Evolutionary conservation across 345 rosid species (phyloP).

Genomic region (Camelina laxa): DNA sequence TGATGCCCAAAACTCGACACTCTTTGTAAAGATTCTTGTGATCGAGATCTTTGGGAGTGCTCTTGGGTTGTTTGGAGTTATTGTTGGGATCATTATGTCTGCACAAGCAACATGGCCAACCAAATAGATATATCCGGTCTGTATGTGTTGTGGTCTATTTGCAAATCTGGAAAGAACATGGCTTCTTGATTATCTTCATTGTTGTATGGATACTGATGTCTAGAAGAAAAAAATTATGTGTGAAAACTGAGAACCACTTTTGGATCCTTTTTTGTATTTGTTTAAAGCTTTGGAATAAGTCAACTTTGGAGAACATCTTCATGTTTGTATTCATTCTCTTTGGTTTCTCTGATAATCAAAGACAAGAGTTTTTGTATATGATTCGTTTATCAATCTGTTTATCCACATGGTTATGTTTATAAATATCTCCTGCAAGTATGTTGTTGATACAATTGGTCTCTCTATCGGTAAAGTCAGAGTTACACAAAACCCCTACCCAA

Average conservation of each 20-base stretch:
- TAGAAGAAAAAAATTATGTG: slow-evolving; percentile 32
- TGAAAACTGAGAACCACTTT: slow-evolving; percentile 31
- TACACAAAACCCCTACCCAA: not conserved
- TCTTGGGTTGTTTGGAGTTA: slow-evolving; percentile 96
- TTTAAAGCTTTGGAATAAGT: slow-evolving; percentile 41
- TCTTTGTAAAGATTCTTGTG: slow-evolving; percentile 97
- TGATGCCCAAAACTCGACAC: slow-evolving; percentile 96
- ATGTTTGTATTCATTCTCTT: slow-evolving; percentile 30
- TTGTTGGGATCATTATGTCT: slow-evolving; percentile 98
- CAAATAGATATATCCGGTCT: slow-evolving; percentile 41
- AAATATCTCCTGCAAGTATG: not conserved
- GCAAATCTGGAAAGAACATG: slow-evolving; percentile 37
- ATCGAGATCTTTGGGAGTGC: slow-evolving; percentile 99
- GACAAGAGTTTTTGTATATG: slow-evolving; percentile 39
- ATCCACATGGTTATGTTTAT: not conserved
- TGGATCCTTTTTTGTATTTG: slow-evolving; percentile 40
- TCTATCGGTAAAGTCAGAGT: not conserved
- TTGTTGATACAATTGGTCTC: not conserved
- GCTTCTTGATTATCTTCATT: slow-evolving; percentile 35
- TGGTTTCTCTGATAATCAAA: slow-evolving; percentile 25
- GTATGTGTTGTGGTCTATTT: slow-evolving; percentile 9
- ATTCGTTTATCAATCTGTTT: not conserved
- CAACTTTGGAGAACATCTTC: slow-evolving; percentile 22
- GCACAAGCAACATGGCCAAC: slow-evolving; percentile 99
- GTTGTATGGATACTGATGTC: slow-evolving; percentile 33